Percentiles rank a stretch among this genome's conserved stretches.
Evolutionary conservation across 2,329 filamentous ascomycete genomes (phyloP).

Genomic region (Sphaerulina vaccinii): DNA sequence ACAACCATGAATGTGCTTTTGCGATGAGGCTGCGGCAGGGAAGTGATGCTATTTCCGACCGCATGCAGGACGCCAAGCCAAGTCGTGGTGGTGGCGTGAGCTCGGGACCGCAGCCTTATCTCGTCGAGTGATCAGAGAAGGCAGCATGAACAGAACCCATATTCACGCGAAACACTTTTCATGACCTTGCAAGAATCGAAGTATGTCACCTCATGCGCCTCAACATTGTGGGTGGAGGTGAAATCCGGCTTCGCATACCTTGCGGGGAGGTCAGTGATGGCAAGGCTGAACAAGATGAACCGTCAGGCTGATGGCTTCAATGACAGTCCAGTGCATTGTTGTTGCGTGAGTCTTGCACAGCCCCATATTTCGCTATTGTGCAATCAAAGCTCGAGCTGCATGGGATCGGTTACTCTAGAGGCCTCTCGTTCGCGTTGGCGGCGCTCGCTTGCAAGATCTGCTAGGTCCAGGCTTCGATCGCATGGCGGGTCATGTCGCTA

Average conservation of each 20-base stretch:
- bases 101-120: background rate
- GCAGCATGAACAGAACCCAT: background rate
- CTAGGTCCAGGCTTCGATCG: no score
- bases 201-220: background rate
- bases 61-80: no score
- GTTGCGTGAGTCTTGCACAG: background rate
- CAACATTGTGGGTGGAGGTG: no score
- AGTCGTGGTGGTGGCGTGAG: background rate
- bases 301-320: background rate
- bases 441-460: no score
- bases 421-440: no score
- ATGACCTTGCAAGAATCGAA: background rate
- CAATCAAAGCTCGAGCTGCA: no score
- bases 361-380: no score
- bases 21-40: background rate
- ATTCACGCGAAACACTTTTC: background rate
- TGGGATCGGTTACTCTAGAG: no score
- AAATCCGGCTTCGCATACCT: background rate
- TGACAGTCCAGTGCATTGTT: background rate
- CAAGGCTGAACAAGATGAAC: background rate
- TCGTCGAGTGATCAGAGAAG: background rate
- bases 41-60: background rate
- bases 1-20: background rate
- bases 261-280: background rate
- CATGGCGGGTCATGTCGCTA: no score